phyloP scores from a whole-genome alignment of 2,329 filamentous ascomycete species.

The Aureobasidium namibiae region DNA sequence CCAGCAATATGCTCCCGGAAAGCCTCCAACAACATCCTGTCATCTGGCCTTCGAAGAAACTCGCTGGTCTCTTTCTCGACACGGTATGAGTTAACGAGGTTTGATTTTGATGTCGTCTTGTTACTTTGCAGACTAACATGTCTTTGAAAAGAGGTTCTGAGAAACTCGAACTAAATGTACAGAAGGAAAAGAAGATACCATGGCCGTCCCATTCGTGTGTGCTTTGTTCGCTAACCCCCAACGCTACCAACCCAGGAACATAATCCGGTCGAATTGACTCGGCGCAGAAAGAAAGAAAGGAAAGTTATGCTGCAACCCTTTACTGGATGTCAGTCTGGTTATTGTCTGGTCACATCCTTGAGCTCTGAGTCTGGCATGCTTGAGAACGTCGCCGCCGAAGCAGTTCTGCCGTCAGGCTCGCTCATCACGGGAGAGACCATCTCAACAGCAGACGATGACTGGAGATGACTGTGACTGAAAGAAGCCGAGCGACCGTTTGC shows the following conservation, averaged over 20 bases:
- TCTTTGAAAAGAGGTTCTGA: background rate
- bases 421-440: background rate
- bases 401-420: background rate
- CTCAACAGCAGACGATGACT: background rate
- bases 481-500: background rate
- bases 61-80: too few relatives aligned
- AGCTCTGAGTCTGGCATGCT: background rate
- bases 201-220: background rate
- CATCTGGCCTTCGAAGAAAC: background rate
- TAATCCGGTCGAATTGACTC: background rate
- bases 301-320: background rate
- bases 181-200: background rate
- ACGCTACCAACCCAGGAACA: background rate
- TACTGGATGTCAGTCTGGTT: background rate
- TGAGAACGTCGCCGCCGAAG: background rate
- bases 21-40: too few relatives aligned
- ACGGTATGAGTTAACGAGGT: background rate
- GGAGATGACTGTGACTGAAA: background rate
- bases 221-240: background rate
- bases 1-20: too few relatives aligned
- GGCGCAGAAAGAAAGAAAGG: background rate
- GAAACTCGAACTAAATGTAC: background rate
- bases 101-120: background rate
- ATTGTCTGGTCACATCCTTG: background rate
- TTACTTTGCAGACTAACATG: background rate